Evolutionary conservation across 345 rosid genomes (phyloP), one percentile per base, ranked within the genome.

Genomic region (Bruguiera parviflora): DNA sequence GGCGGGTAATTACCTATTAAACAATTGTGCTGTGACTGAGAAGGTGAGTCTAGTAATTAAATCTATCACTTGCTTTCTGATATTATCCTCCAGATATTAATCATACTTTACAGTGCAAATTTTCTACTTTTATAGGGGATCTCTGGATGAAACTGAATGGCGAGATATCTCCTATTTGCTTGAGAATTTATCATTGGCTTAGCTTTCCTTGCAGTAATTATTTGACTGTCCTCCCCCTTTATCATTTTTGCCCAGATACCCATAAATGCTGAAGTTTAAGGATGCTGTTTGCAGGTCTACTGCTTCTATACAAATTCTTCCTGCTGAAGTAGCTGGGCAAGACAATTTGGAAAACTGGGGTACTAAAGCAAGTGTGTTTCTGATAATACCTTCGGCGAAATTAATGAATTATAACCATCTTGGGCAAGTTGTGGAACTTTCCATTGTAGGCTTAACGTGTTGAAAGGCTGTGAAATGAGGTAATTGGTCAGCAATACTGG

Each of bases 111-210:
- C 22, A 62, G 59, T 69, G 63, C 75, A 27, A 46, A 39, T 67
- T 70, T 71, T 37, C 3, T 65, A 15, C 53, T 28, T 74, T 73
- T 83, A 47, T 68, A 89, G 97, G 97, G 39, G 89, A 92, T 76
- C 84, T 89, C 28, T 89, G 93, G 96, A 88, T 92, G 96, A 92
- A 92, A 73, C 82, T 89, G 82, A 94, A 92, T 75, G 96, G 96
- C 58, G 84, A 76, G 73, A 82, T 86, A 75, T 89, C 97, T 75
- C 96, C 92, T 51, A 77, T 92, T 75, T 92, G 92, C 77, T 75
- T 92, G 84, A 86, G 82, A 86, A 88, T 80, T 79, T 89, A 73
- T 84, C 85, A 58, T 68, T 89, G 74, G 84, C 87, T 69, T 88
- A 83, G 73, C 83, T 90, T 68, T 81, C 86, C 72, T 69, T 67